Evolutionary conservation across 148 eudicot species (phyloP).

Genomic region (Tetragonia tetragonoides): DNA sequence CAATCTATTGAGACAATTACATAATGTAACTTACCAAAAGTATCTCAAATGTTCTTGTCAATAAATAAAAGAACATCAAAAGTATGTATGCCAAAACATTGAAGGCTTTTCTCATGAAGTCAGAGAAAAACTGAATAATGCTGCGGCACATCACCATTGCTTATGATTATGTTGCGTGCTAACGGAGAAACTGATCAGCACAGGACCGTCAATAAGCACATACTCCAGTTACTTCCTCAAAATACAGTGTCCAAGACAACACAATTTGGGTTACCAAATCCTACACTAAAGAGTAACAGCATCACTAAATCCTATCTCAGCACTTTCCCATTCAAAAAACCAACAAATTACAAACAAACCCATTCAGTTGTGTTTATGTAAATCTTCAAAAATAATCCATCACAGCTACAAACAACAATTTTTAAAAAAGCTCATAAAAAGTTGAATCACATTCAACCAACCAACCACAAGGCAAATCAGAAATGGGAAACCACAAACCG

Average conservation of each 20-base stretch:
- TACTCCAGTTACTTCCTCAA: not conserved
- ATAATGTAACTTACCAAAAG: too few relatives aligned
- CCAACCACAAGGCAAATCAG: too few relatives aligned
- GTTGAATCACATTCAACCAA: too few relatives aligned
- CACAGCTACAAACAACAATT: too few relatives aligned
- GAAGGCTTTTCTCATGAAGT: not conserved
- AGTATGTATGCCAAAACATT: constrained; percentile 22
- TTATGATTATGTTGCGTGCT: constrained; percentile 22
- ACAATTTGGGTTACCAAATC: not conserved
- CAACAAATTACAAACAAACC: too few relatives aligned
- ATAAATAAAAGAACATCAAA: too few relatives aligned
- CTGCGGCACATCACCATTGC: constrained; percentile 5
- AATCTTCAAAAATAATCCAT: too few relatives aligned
- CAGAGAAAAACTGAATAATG: not conserved
- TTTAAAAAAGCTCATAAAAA: too few relatives aligned
- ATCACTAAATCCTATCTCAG: not conserved
- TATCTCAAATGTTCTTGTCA: too few relatives aligned
- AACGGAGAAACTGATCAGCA: constrained; percentile 22
- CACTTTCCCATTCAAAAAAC: not conserved
- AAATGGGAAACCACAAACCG: too few relatives aligned
- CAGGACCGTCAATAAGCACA: constrained; percentile 35
- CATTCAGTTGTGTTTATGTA: too few relatives aligned
- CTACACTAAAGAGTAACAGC: not conserved
- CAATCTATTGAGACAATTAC: not conserved
- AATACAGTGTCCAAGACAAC: not conserved